Evolutionary conservation across 164 flowering plant species (phyloP).

Genomic region (Akebia trifoliata): DNA sequence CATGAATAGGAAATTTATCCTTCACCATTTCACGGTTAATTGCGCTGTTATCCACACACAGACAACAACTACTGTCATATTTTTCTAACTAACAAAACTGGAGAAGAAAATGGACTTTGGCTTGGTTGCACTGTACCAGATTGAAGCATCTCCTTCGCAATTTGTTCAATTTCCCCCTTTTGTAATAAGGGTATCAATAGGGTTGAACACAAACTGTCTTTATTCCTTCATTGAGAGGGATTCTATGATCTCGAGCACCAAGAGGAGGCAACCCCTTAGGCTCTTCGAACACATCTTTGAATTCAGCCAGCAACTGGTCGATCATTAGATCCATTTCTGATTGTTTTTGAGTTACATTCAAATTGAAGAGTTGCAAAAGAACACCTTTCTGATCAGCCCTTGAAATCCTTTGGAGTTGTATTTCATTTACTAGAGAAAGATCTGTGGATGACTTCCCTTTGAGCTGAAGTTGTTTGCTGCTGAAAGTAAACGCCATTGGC

Average conservation of each 20-base stretch:
- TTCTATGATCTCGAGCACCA: neutral
- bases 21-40: neutral
- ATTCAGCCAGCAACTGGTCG: neutral
- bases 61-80: neutral
- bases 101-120: neutral
- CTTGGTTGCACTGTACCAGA: neutral
- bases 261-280: neutral
- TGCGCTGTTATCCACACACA: neutral
- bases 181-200: neutral
- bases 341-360: neutral
- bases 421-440: neutral
- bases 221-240: neutral
- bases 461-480: neutral
- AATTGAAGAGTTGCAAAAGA: neutral
- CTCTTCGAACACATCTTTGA: neutral
- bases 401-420: neutral
- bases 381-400: neutral
- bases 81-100: neutral
- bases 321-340: neutral
- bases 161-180: neutral
- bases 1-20: neutral
- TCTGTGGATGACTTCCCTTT: neutral
- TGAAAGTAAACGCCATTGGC: neutral
- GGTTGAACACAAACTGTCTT: neutral
- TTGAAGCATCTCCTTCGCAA: neutral